Evolutionary conservation across 225 moss, liverwort and hornwort species (phyloP).

Genomic region (Asterella californica): DNA sequence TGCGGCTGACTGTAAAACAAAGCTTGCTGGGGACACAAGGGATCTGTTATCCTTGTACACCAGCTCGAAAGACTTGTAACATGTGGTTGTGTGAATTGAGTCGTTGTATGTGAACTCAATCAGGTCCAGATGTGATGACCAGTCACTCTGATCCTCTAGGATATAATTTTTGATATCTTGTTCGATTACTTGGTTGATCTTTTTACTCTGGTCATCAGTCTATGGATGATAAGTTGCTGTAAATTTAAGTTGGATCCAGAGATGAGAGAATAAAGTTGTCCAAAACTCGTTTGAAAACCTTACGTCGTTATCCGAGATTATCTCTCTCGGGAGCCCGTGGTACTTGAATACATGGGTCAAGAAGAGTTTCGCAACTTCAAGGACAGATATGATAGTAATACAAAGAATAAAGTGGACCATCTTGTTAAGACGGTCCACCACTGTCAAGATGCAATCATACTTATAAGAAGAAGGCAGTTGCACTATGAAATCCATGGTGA

Average conservation of each 20-base stretch:
- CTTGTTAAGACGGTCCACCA: conserved; percentile 6
- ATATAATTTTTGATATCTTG: too few relatives aligned
- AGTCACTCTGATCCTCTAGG: too few relatives aligned
- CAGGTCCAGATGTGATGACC: too few relatives aligned
- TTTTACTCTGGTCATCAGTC: not conserved
- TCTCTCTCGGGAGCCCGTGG: too few relatives aligned
- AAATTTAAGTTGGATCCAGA: not conserved
- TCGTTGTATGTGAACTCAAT: not conserved
- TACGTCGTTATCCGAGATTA: not conserved
- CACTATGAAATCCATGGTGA: conserved; percentile 20
- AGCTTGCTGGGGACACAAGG: too few relatives aligned
- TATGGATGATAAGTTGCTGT: not conserved
- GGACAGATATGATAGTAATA: too few relatives aligned
- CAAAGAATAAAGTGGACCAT: conserved; percentile 11
- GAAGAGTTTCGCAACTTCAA: not conserved
- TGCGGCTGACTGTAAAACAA: too few relatives aligned
- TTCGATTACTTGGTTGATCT: not conserved
- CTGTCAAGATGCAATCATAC: not conserved
- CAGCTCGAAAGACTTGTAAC: not conserved
- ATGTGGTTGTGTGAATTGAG: not conserved
- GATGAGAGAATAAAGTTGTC: not conserved
- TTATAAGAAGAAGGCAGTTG: not conserved
- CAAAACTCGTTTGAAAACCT: conserved; percentile 1
- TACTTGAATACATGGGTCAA: too few relatives aligned
- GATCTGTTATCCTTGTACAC: not conserved